Evolutionary conservation across 768 basidiomycete species (phyloP).

Genomic region (Tricholoma sp.): DNA sequence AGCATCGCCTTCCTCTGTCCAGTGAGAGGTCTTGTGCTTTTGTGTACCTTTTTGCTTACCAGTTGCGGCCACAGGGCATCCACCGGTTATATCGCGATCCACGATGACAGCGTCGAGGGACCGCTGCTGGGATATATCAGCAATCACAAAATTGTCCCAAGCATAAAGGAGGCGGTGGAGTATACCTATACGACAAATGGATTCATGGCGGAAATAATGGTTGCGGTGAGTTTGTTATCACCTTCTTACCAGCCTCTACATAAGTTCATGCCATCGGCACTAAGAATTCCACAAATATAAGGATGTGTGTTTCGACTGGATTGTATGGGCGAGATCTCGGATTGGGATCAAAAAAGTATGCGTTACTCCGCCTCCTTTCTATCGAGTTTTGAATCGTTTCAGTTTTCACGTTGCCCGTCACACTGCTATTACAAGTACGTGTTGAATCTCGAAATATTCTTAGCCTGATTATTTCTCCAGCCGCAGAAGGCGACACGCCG

Average conservation of each 20-base stretch:
- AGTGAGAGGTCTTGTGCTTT: not conserved
- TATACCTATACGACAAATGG: slow-evolving; percentile 9
- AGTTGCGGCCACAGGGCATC: not conserved
- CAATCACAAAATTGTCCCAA: slow-evolving; percentile 6
- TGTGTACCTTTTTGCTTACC: not conserved
- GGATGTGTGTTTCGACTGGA: slow-evolving; percentile 8
- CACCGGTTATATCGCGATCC: slow-evolving; percentile 13
- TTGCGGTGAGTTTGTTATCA: not conserved
- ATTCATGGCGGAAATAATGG: slow-evolving; percentile 11
- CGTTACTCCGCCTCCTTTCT: not conserved
- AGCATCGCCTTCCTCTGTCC: not conserved
- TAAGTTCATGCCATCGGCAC: not conserved
- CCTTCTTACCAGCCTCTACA: not conserved
- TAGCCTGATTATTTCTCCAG: slow-evolving; percentile 1
- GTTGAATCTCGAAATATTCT: not conserved
- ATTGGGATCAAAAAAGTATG: slow-evolving; percentile 7
- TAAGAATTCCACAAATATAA: slow-evolving; percentile 1
- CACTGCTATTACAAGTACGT: slow-evolving; percentile 11
- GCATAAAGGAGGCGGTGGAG: slow-evolving; percentile 3
- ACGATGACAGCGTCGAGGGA: slow-evolving; percentile 3
- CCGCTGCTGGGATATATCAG: slow-evolving; percentile 13
- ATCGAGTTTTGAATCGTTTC: not conserved
- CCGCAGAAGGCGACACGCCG: slow-evolving; percentile 8
- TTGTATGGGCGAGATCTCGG: slow-evolving; percentile 6
- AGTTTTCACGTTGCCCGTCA: slow-evolving; percentile 18